These are phyloP conservation scores for Trametes gibbosa DNA, from an alignment of 768 basidiomycete genomes.

Conservation along the genomic window DNA sequence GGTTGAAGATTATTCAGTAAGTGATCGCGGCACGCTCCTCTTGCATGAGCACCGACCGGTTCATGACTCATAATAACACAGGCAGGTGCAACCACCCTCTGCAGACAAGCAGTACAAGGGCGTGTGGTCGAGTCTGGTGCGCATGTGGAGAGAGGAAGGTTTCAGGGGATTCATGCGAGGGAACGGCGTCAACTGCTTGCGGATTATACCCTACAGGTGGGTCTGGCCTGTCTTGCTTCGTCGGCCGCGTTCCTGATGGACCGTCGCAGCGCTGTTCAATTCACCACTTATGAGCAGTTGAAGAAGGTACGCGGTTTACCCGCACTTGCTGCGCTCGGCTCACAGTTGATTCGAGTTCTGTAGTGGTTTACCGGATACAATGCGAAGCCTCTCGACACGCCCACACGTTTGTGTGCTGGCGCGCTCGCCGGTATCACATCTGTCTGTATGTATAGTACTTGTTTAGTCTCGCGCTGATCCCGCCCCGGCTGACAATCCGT, in stretches of 20 bases:
- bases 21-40: conserved; percentile 29
- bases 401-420: conserved; percentile 79
- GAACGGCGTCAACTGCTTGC: conserved; percentile 86
- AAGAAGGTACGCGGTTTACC: conserved; percentile 62
- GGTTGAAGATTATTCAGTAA: conserved; percentile 96
- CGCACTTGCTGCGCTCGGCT: conserved; percentile 4
- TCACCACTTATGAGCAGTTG: conserved; percentile 85
- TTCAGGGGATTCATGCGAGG: conserved; percentile 92
- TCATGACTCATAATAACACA: conserved; percentile 29
- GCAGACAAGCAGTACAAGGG: conserved; percentile 72
- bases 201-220: conserved; percentile 83
- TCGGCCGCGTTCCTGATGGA: background rate
- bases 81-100: conserved; percentile 83
- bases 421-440: conserved; percentile 93
- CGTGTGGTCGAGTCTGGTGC: conserved; percentile 76
- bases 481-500: conserved; percentile 1
- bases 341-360: conserved; percentile 18
- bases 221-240: background rate
- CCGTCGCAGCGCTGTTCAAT: conserved; percentile 68
- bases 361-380: conserved; percentile 73
- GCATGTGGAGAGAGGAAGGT: conserved; percentile 95
- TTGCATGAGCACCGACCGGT: background rate
- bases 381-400: conserved; percentile 79
- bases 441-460: conserved; percentile 63
- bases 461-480: background rate